Evolutionary conservation across 2,329 filamentous ascomycete genomes (phyloP), one percentile per base, ranked within the genome.

Genomic region (Ramularia endophylla): DNA sequence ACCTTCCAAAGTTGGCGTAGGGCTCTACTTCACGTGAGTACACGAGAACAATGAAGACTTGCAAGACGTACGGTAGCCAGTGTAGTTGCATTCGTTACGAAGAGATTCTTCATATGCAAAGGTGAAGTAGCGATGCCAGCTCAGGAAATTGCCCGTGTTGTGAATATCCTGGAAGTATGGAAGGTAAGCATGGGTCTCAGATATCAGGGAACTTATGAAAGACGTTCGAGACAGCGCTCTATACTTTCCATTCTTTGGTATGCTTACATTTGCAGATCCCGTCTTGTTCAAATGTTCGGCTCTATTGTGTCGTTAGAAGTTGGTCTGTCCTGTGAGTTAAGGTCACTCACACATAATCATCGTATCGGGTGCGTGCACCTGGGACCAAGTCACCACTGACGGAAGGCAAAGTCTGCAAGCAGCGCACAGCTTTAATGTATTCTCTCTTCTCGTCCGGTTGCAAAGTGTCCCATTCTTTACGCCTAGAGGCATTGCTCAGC

Each of bases 121-220:
- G 5, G 58, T 62, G 45, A 63, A 68, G 49, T 67, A 66, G 2
- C 66, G 58, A 45, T 70, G 66, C 66, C 67, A 69, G 30, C 64
- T 37, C 17, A 68, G 51, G 58, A 68, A 68, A 27, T 40, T 37
- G 25, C 34, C 33, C 33, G 32, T 34, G 12, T 17, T 5, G 32
- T 34, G 32, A 20, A 34, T 34, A 1, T 15, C 20, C n/a, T 34
- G 32, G 22, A 25, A 25, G 22, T n/a, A n/a, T n/a, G n/a, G n/a
- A n/a, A n/a, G n/a, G n/a, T n/a, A n/a, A n/a, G n/a, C n/a, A n/a
- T n/a, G n/a, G n/a, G n/a, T n/a, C n/a, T n/a, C n/a, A n/a, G n/a
- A n/a, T n/a, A n/a, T n/a, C n/a, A n/a, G n/a, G n/a, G n/a, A n/a
- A n/a, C n/a, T n/a, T n/a, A n/a, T n/a, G n/a, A n/a, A n/a, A n/a